Evolutionary conservation across 495 filamentous ascomycete species (phyloP).

Genomic region (Copromyces sp.): DNA sequence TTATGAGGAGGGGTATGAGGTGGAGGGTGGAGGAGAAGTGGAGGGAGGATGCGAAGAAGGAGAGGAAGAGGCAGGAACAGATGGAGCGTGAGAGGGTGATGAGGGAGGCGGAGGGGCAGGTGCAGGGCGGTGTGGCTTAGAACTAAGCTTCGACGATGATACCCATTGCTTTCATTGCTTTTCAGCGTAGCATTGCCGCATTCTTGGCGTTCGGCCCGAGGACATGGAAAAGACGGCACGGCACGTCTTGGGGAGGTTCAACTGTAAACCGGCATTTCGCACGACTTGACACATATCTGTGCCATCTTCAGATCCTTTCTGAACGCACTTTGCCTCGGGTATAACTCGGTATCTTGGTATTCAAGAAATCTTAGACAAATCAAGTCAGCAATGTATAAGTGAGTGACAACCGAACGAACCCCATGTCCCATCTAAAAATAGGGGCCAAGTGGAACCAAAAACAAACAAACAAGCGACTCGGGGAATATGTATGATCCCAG

Average conservation of each 20-base stretch:
- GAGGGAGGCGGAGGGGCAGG: background rate
- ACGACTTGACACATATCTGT: background rate
- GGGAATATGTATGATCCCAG: background rate
- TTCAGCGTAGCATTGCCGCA: background rate
- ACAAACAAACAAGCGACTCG: background rate
- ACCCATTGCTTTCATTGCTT: background rate
- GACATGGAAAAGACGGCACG: background rate
- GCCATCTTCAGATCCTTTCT: too few relatives aligned
- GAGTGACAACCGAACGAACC: too few relatives aligned
- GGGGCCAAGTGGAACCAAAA: background rate
- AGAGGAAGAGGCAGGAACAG: background rate
- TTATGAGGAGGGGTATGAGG: slow-evolving; percentile 28
- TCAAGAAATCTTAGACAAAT: too few relatives aligned
- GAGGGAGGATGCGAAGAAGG: background rate
- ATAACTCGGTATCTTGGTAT: too few relatives aligned
- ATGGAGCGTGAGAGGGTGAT: background rate
- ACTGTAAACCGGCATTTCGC: too few relatives aligned
- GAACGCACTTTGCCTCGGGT: too few relatives aligned
- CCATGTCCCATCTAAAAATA: background rate
- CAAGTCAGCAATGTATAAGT: too few relatives aligned
- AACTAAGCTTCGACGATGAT: background rate
- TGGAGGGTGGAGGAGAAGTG: slow-evolving; percentile 24
- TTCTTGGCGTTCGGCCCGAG: background rate
- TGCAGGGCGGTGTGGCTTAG: background rate
- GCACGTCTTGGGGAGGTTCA: too few relatives aligned